phyloP scores from a whole-genome alignment of 345 rosid genomes.

The Eucalyptus pumila region DNA sequence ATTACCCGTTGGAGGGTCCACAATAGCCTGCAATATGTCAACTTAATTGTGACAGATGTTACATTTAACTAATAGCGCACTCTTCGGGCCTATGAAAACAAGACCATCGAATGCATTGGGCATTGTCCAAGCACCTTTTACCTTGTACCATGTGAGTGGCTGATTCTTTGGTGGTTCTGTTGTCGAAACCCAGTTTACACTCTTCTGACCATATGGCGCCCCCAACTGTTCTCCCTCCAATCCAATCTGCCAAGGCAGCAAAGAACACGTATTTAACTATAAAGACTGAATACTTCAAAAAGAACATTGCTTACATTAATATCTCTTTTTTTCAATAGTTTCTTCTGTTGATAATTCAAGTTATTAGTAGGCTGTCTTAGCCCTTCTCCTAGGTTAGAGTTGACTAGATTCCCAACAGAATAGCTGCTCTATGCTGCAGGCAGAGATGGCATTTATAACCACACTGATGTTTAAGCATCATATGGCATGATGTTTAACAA shows the following conservation, averaged over 20 bases:
- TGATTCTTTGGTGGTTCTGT: constrained; percentile 53
- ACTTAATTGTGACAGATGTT: background rate
- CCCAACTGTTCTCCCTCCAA: constrained; percentile 70
- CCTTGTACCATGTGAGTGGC: constrained; percentile 96
- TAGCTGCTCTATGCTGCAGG: background rate
- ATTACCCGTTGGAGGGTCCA: constrained; percentile 68
- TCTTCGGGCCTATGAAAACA: background rate
- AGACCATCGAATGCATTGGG: background rate
- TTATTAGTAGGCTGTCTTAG: background rate
- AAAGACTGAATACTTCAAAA: background rate
- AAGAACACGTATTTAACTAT: background rate
- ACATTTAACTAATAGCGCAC: background rate
- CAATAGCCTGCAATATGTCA: constrained; percentile 31
- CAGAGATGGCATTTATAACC: background rate
- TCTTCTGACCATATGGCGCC: constrained; percentile 28
- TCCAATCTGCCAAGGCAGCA: constrained; percentile 37
- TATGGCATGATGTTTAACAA: background rate
- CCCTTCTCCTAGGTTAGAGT: background rate
- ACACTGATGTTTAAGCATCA: background rate
- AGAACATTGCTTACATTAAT: background rate
- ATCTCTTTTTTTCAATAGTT: background rate
- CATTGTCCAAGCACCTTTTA: background rate
- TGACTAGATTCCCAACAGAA: background rate
- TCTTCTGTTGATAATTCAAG: background rate
- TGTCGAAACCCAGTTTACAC: constrained; percentile 56